A percentile compares a stretch with the other conserved stretches of the same genome.
Conservation (phyloP, 2,329 filamentous ascomycete species). For the Phialocephala subalpina region DNA sequence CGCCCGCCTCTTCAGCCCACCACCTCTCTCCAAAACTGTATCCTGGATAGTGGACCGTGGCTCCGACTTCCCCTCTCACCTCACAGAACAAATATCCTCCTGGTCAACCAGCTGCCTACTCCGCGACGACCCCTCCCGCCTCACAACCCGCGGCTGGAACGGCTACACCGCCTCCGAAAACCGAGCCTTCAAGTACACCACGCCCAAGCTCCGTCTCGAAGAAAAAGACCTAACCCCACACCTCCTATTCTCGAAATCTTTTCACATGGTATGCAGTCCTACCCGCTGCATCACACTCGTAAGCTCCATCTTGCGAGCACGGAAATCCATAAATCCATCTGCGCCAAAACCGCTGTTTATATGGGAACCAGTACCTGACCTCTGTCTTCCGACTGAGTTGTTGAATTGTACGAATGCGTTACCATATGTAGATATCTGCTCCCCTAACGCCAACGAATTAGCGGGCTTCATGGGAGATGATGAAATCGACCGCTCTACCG, state of each 20-base stretch:
- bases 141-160: conserved; percentile 94
- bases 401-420: conserved; percentile 70
- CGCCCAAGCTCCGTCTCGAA: conserved; percentile 83
- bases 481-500: conserved; percentile 34
- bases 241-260: conserved; percentile 76
- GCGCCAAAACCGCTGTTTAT: conserved; percentile 75
- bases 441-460: conserved; percentile 90
- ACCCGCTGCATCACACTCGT: conserved; percentile 79
- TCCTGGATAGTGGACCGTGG: conserved; percentile 94
- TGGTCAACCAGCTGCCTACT: conserved; percentile 78
- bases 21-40: conserved; percentile 67
- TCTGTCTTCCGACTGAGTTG: conserved; percentile 76
- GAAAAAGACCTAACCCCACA: conserved; percentile 71
- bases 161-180: conserved; percentile 78
- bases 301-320: conserved; percentile 69
- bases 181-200: conserved; percentile 84
- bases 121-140: conserved; percentile 30
- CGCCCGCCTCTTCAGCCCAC: conserved; percentile 84
- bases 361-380: conserved; percentile 95
- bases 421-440: conserved; percentile 68
- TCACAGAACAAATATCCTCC: conserved; percentile 69
- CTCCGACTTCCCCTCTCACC: conserved; percentile 78
- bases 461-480: conserved; percentile 77
- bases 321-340: conserved; percentile 50
- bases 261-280: conserved; percentile 89